Evolutionary conservation across 2,329 filamentous ascomycete species (phyloP).

Genomic region (Beauveria sp.): DNA sequence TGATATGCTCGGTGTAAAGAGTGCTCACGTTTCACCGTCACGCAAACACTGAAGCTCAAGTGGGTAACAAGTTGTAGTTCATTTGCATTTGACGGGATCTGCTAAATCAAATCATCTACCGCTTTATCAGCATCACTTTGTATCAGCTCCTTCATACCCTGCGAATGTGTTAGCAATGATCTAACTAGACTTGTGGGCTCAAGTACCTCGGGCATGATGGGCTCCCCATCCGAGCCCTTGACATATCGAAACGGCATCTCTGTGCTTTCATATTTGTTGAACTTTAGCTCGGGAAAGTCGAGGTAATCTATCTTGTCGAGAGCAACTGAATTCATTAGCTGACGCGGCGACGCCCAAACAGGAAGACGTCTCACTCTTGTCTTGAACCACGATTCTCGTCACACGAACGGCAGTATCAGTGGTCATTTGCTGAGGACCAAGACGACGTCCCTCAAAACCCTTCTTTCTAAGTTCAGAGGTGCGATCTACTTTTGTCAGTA

Average conservation of each 20-base stretch:
- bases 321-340: conserved; percentile 46
- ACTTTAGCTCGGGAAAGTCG: conserved; percentile 81
- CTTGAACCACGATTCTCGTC: conserved; percentile 79
- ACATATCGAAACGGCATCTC: conserved; percentile 99
- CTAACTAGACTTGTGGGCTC: background rate
- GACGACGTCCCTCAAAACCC: conserved; percentile 76
- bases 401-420: conserved; percentile 95
- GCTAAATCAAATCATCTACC: conserved; percentile 73
- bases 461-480: conserved; percentile 94
- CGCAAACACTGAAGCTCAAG: background rate
- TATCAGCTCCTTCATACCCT: conserved; percentile 95
- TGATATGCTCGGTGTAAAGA: background rate
- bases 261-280: conserved; percentile 88
- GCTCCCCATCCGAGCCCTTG: conserved; percentile 61
- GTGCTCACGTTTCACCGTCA: background rate
- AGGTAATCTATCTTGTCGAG: conserved; percentile 74
- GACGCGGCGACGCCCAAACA: background rate
- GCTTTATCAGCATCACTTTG: conserved; percentile 89
- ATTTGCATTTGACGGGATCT: background rate
- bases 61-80: background rate
- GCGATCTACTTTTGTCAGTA: conserved; percentile 49
- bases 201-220: conserved; percentile 84
- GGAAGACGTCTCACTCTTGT: conserved; percentile 56
- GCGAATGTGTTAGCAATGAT: conserved; percentile 6
- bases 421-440: conserved; percentile 95